Conservation (phyloP, 768 basidiomycete genomes). For the Hortiboletus campestris region DNA sequence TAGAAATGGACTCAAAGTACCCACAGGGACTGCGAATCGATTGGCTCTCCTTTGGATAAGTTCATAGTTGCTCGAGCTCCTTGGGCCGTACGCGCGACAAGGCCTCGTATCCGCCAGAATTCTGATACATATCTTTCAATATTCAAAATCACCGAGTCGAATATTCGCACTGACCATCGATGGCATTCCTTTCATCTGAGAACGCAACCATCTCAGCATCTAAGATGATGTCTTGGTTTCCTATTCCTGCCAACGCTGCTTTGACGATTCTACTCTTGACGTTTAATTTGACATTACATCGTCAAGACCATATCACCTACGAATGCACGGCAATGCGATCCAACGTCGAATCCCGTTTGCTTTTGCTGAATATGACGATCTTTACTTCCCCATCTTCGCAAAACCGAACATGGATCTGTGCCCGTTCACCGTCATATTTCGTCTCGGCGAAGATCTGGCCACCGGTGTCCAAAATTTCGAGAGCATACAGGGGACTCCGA, state of each 20-base stretch:
- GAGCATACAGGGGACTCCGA: conserved; percentile 53
- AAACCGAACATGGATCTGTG: conserved; percentile 82
- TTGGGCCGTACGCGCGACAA: conserved; percentile 57
- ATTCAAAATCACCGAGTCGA: not conserved
- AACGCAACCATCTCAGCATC: conserved; percentile 94
- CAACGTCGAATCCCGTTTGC: conserved; percentile 74
- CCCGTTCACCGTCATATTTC: conserved; percentile 94
- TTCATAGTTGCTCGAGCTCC: conserved; percentile 44
- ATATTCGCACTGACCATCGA: conserved; percentile 60
- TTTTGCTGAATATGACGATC: conserved; percentile 87
- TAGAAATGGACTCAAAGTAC: conserved; percentile 5
- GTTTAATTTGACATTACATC: not conserved
- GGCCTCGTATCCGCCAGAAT: conserved; percentile 69
- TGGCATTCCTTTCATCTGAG: conserved; percentile 48
- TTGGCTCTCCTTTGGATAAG: conserved; percentile 15
- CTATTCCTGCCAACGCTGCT: conserved; percentile 48
- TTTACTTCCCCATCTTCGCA: conserved; percentile 33
- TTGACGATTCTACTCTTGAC: conserved; percentile 49
- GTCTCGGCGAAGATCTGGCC: conserved; percentile 75
- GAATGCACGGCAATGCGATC: conserved; percentile 70
- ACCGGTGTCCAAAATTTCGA: conserved; percentile 36
- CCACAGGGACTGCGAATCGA: conserved; percentile 23
- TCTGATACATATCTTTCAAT: conserved; percentile 41
- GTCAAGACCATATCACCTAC: conserved; percentile 21
- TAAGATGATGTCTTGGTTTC: conserved; percentile 47